Percentiles rank a stretch among this genome's conserved stretches.
These are phyloP conservation scores for Mycena maculata DNA, from an alignment of 768 basidiomycete genomes.

Conservation along the genomic window DNA sequence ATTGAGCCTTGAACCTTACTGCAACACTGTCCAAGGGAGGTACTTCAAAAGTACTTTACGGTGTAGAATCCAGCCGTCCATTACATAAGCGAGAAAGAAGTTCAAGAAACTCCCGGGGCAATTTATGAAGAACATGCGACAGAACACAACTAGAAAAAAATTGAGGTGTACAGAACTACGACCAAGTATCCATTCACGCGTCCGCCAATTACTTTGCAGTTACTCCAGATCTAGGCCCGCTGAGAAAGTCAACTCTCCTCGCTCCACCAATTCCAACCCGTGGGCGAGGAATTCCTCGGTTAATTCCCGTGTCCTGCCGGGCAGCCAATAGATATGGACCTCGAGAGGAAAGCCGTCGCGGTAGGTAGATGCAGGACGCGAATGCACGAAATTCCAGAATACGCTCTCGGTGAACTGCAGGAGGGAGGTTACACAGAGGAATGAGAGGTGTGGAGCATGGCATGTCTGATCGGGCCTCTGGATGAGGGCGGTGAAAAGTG, in stretches of 20 bases:
- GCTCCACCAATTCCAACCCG: background rate
- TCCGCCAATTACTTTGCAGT: no score
- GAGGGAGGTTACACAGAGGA: background rate
- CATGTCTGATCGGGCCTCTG: background rate
- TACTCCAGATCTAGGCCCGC: background rate
- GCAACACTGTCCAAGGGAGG: no score
- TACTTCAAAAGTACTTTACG: no score
- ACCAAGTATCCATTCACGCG: no score
- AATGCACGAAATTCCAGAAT: background rate
- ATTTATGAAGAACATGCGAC: no score
- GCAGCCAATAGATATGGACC: conserved; percentile 15
- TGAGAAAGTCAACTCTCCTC: background rate
- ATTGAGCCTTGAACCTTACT: no score
- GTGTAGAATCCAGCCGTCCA: no score
- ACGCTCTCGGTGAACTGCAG: conserved; percentile 16
- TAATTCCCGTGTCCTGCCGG: background rate
- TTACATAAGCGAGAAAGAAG: no score
- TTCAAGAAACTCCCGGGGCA: no score
- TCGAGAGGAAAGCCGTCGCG: background rate
- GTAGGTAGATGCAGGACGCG: background rate
- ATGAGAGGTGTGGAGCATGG: conserved; percentile 15
- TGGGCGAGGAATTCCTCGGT: background rate
- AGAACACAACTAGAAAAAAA: no score
- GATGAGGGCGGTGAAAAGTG: background rate
- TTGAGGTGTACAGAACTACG: no score